Evolutionary conservation across 129 eudicot genomes (phyloP).

Genomic region (Flaveria sonorensis): DNA sequence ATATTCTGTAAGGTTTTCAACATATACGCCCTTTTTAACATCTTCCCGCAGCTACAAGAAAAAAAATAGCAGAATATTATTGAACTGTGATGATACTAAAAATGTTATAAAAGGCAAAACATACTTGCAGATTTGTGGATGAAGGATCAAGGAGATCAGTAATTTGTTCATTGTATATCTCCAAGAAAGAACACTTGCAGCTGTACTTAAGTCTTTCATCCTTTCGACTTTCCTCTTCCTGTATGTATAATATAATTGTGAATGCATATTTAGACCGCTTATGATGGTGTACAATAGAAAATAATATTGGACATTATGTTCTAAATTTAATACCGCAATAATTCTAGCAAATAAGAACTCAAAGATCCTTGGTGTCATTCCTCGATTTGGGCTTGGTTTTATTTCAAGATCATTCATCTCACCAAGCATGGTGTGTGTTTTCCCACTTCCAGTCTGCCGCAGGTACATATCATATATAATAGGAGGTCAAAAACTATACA

Average conservation of each 20-base stretch:
- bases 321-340: conserved; percentile 54
- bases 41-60: conserved; percentile 78
- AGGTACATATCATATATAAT: neutral
- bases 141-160: conserved; percentile 92
- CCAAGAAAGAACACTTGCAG: conserved; percentile 94
- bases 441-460: conserved; percentile 92
- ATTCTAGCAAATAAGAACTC: conserved; percentile 91
- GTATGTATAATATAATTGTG: neutral
- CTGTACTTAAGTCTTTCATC: conserved; percentile 67
- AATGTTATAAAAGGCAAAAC: conserved; percentile 20
- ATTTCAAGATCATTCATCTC: conserved; percentile 67
- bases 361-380: conserved; percentile 94
- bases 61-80: conserved; percentile 1
- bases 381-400: conserved; percentile 75
- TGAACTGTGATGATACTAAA: neutral
- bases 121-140: conserved; percentile 85
- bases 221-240: conserved; percentile 90
- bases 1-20: conserved; percentile 82
- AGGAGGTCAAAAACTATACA: neutral
- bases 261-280: neutral
- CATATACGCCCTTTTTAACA: conserved; percentile 77
- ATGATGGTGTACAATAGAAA: neutral
- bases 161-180: conserved; percentile 92
- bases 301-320: neutral
- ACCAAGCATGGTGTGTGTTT: conserved; percentile 94